Conservation (phyloP, 2,329 filamentous ascomycete genomes). For the Fusarium decemcellulare region DNA sequence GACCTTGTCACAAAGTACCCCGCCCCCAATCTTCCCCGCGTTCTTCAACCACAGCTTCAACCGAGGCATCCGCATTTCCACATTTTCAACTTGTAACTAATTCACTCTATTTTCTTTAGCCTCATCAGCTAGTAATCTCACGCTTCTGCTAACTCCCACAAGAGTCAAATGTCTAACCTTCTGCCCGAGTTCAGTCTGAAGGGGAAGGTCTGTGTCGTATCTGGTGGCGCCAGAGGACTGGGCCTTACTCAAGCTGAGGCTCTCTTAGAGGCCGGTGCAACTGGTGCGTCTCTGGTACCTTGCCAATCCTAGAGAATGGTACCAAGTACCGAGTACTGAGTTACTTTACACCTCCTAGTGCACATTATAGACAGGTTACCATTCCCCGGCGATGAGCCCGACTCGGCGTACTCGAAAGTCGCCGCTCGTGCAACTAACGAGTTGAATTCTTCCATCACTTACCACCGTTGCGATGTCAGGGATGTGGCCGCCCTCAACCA, state of each 20-base stretch:
- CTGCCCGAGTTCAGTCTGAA: conserved; percentile 83
- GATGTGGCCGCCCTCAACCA: conserved; percentile 78
- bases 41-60: too few relatives aligned
- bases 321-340: too few relatives aligned
- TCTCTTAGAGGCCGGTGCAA: conserved; percentile 84
- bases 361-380: conserved; percentile 76
- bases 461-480: conserved; percentile 86
- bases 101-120: too few relatives aligned
- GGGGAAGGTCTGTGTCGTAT: conserved; percentile 81
- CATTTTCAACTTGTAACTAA: too few relatives aligned
- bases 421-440: conserved; percentile 73
- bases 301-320: too few relatives aligned
- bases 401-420: conserved; percentile 74
- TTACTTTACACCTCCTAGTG: conserved; percentile 56
- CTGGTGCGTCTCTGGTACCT: conserved; percentile 54
- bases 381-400: conserved; percentile 59
- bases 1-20: too few relatives aligned
- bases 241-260: conserved; percentile 85
- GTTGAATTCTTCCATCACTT: conserved; percentile 77
- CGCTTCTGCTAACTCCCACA: background rate
- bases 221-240: conserved; percentile 82
- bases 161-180: conserved; percentile 48
- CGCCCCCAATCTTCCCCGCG: too few relatives aligned
- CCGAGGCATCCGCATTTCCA: too few relatives aligned
- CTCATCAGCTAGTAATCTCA: too few relatives aligned